Base-by-base conservation (phyloP, 140 eudicot genomes). In the Erigeron philadelphicus region DNA sequence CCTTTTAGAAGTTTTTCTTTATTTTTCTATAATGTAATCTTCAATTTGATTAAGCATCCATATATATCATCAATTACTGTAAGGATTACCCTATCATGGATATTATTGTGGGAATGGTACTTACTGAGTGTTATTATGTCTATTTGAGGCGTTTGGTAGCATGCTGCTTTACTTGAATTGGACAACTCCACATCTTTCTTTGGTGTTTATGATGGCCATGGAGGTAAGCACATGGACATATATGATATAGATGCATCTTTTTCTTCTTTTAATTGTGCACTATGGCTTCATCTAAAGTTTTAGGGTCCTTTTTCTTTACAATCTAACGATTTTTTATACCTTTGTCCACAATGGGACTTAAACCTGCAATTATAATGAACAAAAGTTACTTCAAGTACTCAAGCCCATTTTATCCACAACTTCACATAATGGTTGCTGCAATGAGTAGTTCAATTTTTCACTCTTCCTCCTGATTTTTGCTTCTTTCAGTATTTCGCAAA, bases 191-290 rank as follows among this genome's bases (percentile, higher is more conserved):
- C 99, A 18, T 87, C 99, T 66, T 94, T 89, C 82, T 89, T 94
- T 82, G 97, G 97, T 50, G 97, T 94, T 71, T 94, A 94, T 72
- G 99, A 94, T 82, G 99, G 99, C 77, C 99, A 94, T 79, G 99
- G 99, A 73, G 99, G 99, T 89, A 84, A 86, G 74, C 70, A 62
- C 76, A 61, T 11, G 60, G n/a, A 66, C 53, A 65, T 21, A 64
- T 63, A 72, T 47, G 10, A 66, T 66, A 64, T 4, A 9, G 7
- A 48, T 48, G 21, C 7, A 41, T 68, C 50, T 68, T 5, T 76
- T 19, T 68, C 70, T 48, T 76, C 41, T 12, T 67, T 15, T 40
- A 74, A 15, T 19, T 64, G 57, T 46, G 21, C 9, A 38, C 40
- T 48, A 12, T 48, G 50, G 63, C 52, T 61, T 72, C 61, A 72